Conservation (phyloP, 1,284 basidiomycete genomes). For the Tetrapyrgos nigripes region DNA sequence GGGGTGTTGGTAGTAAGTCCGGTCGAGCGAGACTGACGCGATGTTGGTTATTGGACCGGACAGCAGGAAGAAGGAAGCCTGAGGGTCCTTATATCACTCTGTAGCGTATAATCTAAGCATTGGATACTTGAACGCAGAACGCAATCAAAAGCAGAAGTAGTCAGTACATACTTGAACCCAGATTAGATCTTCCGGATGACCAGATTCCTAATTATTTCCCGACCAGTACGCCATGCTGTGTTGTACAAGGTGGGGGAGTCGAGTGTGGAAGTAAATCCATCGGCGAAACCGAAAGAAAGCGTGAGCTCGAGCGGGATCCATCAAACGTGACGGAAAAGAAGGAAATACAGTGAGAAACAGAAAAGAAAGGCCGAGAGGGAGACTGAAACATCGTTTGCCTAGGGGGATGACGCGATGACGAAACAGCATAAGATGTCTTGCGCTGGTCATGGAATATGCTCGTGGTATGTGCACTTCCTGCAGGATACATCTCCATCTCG, state of each 20-base stretch:
- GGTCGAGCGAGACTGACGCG: too few relatives aligned
- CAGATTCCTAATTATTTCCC: constrained; percentile 85
- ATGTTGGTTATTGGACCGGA: too few relatives aligned
- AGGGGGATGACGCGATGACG: constrained; percentile 93
- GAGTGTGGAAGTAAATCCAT: constrained; percentile 89
- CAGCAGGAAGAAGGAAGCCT: not conserved
- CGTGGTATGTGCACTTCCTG: constrained; percentile 89
- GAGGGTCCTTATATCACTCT: too few relatives aligned
- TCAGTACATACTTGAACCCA: too few relatives aligned
- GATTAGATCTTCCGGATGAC: constrained; percentile 87
- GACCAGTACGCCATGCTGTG: constrained; percentile 80
- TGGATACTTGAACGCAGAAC: too few relatives aligned
- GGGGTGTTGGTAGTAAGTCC: not conserved
- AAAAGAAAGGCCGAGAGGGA: constrained; percentile 39
- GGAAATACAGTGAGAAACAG: constrained; percentile 1
- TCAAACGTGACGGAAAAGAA: constrained; percentile 53
- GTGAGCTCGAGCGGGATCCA: constrained; percentile 94
- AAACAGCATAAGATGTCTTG: constrained; percentile 98
- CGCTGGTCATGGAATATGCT: constrained; percentile 77
- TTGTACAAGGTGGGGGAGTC: too few relatives aligned
- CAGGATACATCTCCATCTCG: constrained; percentile 83
- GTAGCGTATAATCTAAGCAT: too few relatives aligned
- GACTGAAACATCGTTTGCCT: constrained; percentile 95
- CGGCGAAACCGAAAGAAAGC: constrained; percentile 93
- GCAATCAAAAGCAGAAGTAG: too few relatives aligned